Conservation (phyloP, 192 early-diverging fungal species). For the Coemansia reversa region DNA sequence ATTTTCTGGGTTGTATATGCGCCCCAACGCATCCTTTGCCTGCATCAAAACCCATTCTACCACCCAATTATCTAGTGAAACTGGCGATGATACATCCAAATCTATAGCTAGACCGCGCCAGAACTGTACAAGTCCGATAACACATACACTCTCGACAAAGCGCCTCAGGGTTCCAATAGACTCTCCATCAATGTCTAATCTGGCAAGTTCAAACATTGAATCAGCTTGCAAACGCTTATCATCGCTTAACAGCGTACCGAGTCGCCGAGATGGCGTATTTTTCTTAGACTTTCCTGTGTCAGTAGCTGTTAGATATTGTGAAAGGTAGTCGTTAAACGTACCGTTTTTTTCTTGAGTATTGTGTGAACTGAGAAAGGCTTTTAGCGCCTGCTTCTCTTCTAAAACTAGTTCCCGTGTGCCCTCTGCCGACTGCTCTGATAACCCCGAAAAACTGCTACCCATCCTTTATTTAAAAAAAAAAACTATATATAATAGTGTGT, state of each 20-base stretch:
- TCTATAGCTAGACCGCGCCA: slow-evolving; percentile 3
- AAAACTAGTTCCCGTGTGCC: neutral
- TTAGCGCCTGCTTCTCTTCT: slow-evolving; percentile 5
- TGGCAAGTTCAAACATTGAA: slow-evolving; percentile 6
- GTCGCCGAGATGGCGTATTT: neutral
- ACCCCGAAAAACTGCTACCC: slow-evolving; percentile 3
- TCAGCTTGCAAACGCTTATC: slow-evolving; percentile 10
- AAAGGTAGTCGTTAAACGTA: slow-evolving; percentile 5
- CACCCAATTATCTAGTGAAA: slow-evolving; percentile 4
- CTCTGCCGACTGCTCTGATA: too few species aligned
- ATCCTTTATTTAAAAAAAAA: slow-evolving; percentile 1
- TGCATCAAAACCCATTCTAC: slow-evolving; percentile 12
- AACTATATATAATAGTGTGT: neutral
- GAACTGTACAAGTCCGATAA: slow-evolving; percentile 8
- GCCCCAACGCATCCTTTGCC: slow-evolving; percentile 6
- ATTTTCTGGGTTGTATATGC: neutral
- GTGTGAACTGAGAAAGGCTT: neutral
- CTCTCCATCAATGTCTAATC: neutral
- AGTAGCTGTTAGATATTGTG: slow-evolving; percentile 6
- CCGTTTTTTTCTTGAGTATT: neutral
- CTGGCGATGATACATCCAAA: neutral
- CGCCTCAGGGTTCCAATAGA: neutral
- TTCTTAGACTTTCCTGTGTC: neutral
- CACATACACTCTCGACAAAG: slow-evolving; percentile 14
- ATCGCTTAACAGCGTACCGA: slow-evolving; percentile 10